Evolutionary conservation across 352 stramenopile species (phyloP), one percentile per base, ranked within the genome.

Genomic region (Globisporangium recalcitrans): DNA sequence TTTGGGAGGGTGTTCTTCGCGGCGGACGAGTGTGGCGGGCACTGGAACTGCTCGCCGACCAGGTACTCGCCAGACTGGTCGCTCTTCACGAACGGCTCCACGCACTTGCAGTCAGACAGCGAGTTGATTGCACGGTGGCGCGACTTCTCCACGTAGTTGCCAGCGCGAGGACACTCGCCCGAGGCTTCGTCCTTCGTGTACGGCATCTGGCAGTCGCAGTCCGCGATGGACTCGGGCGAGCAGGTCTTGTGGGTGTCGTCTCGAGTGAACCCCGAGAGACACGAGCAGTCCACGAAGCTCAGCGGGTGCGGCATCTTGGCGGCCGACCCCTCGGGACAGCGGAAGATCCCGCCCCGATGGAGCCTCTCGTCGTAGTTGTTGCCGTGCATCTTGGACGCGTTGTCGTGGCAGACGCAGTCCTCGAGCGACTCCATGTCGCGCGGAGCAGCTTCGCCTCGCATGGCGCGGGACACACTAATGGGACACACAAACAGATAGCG

Each of bases 361-460:
- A 22, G 21, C 8, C 22, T 36, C 31, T 59, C 51, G 24, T 74
- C 49, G 26, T 72, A 34, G 62, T 31, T 60, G 13, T 60, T 52
- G 11, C 58, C 51, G 2, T 57, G 55, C 24, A 64, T 24, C 24
- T 48, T 47, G 21, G 27, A 31, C 13, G 14, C 31, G 32, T 56
- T 65, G 24, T 60, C 70, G 21, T 75, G 55, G 54, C 85, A 93
- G 27, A 85, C 22, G 38, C 85, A 95, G 63, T 95, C 80, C 38
- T 90, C 75, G 40, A 87, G 70, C 51, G 71, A 79, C 47, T 91
- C 79, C 85, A 95, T 93, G 66, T 95, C 85, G 42, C 79, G 78
- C 40, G 85, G n/a, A 93, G 74, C 31, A 93, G 58, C 78, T 85
- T 90, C 56, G 85, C 82, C 22, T 85, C 63, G 21, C 85, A 94